Percentiles rank a stretch among this genome's conserved stretches.
Evolutionary conservation across 1,284 basidiomycete genomes (phyloP).

Genomic region (Apiotrichum laibachii): DNA sequence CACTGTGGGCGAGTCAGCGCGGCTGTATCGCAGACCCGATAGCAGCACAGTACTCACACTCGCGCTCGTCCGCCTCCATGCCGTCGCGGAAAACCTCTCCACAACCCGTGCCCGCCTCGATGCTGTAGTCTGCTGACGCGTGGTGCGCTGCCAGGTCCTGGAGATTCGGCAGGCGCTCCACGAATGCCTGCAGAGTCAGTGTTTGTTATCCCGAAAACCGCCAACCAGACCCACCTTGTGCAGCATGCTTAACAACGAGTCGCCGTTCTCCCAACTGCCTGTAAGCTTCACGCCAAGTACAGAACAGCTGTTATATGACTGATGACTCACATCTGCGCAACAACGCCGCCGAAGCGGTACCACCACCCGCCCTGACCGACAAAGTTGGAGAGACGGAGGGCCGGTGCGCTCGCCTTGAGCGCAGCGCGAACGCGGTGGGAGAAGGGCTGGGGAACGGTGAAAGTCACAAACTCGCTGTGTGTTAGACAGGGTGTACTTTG

Average conservation of each 20-base stretch:
- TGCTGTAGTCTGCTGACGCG: slow-evolving; percentile 61
- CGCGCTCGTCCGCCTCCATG: slow-evolving; percentile 79
- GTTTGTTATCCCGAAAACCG: not conserved
- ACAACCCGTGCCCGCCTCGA: slow-evolving; percentile 34
- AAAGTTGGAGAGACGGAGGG: slow-evolving; percentile 71
- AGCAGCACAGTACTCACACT: slow-evolving; percentile 60
- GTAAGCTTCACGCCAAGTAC: not conserved
- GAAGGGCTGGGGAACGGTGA: slow-evolving; percentile 75
- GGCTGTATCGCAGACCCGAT: not conserved
- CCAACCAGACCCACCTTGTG: slow-evolving; percentile 57
- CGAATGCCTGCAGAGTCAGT: slow-evolving; percentile 63
- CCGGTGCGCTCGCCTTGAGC: slow-evolving; percentile 75
- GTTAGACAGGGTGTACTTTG: too few relatives aligned
- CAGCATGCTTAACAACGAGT: slow-evolving; percentile 57
- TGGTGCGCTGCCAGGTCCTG: slow-evolving; percentile 88
- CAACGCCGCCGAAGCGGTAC: slow-evolving; percentile 81
- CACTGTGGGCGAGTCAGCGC: slow-evolving; percentile 56
- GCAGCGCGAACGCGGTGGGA: slow-evolving; percentile 72
- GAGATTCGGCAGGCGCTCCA: slow-evolving; percentile 69
- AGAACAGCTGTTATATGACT: not conserved
- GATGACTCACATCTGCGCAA: slow-evolving; percentile 55
- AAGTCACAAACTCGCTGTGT: slow-evolving; percentile 75
- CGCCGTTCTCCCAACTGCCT: slow-evolving; percentile 18
- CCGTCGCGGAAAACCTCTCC: slow-evolving; percentile 80
- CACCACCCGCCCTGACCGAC: slow-evolving; percentile 83